Conservation (phyloP, 257 asterid genomes). For the Scutellaria baicalensis region DNA sequence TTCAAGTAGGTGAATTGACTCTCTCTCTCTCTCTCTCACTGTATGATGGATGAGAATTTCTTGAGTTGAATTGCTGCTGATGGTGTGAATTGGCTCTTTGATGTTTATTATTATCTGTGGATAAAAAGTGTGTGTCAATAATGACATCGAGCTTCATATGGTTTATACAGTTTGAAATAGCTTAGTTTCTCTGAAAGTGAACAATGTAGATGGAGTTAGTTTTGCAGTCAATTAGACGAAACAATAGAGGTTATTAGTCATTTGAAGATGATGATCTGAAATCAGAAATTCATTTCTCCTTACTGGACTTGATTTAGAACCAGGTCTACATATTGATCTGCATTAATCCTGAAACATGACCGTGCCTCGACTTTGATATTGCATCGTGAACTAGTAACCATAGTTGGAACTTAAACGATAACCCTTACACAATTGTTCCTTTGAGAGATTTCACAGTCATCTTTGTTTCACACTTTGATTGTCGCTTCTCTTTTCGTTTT, state of each 20-base stretch:
- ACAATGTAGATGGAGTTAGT: not conserved
- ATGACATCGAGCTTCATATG: not conserved
- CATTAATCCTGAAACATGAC: not conserved
- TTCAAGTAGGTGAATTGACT: conserved; percentile 12
- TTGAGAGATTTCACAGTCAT: not conserved
- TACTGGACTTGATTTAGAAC: not conserved
- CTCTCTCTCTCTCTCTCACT: not conserved
- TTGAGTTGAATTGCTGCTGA: not conserved
- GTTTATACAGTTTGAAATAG: not conserved
- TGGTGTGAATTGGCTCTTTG: not conserved
- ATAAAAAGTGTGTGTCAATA: not conserved
- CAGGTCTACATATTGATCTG: not conserved
- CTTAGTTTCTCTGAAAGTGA: not conserved
- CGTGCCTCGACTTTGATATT: not conserved
- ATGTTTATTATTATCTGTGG: not conserved
- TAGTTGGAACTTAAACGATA: not conserved
- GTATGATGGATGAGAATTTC: not conserved
- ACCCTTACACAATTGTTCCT: not conserved
- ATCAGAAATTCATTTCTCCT: not conserved
- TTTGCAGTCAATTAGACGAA: not conserved
- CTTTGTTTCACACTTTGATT: not conserved
- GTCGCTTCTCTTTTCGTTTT: not conserved
- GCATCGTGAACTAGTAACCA: not conserved
- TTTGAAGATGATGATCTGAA: not conserved
- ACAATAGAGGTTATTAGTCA: not conserved